These are phyloP conservation scores for Brasilioporus rufonigricans DNA, from an alignment of 768 basidiomycete genomes.

Conservation along the genomic window DNA sequence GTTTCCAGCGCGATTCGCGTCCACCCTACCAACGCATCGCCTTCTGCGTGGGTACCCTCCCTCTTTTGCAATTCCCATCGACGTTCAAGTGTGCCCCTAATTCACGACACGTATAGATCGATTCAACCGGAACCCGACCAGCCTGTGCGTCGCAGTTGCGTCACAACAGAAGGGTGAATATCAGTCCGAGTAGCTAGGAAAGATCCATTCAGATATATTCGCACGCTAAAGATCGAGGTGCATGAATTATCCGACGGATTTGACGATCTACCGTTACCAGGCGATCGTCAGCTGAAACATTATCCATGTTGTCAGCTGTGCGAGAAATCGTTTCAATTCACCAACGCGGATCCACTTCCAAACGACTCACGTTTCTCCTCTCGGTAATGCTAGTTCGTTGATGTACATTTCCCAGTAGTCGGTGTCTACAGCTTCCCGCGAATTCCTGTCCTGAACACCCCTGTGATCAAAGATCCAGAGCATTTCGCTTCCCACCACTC, in stretches of 20 bases:
- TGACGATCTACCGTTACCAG: not conserved
- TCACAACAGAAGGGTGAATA: not conserved
- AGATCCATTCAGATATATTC: not conserved
- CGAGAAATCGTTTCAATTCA: not conserved
- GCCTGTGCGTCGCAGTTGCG: not conserved
- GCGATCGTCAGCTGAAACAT: not conserved
- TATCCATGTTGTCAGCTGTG: not conserved
- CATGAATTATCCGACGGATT: not conserved
- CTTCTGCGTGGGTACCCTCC: not conserved
- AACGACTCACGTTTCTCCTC: not conserved
- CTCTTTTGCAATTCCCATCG: not conserved
- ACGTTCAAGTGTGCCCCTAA: not conserved
- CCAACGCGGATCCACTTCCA: not conserved
- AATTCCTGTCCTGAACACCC: constrained; percentile 60
- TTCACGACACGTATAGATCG: not conserved
- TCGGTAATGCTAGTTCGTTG: not conserved
- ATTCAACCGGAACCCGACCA: not conserved
- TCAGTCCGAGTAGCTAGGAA: constrained; percentile 7
- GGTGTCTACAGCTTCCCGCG: constrained; percentile 44
- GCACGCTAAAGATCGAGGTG: not conserved
- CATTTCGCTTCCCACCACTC: constrained; percentile 60
- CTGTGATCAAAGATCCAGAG: constrained; percentile 51
- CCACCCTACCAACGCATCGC: not conserved
- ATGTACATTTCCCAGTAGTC: not conserved
- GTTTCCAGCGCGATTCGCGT: constrained; percentile 1